phyloP scores from a whole-genome alignment of 352 stramenopile species.

The Peronosclerospora sorghi region DNA sequence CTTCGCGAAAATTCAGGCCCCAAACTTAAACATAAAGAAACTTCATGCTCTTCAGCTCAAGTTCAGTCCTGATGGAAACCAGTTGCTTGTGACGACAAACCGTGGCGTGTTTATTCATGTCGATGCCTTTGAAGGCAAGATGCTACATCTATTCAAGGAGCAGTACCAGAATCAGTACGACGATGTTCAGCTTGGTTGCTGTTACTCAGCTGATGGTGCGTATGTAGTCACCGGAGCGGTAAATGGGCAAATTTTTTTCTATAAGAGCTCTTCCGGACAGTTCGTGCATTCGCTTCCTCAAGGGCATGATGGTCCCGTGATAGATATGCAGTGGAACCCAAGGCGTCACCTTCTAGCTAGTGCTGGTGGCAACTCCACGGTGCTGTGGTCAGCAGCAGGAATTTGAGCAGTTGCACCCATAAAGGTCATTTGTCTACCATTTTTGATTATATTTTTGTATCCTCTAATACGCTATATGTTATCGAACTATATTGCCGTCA shows the following conservation, averaged over 20 bases:
- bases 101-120: conserved; percentile 71
- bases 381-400: conserved; percentile 51
- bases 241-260: conserved; percentile 66
- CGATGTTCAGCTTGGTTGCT: conserved; percentile 41
- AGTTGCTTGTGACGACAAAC: conserved; percentile 76
- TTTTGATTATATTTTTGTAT: no score
- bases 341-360: conserved; percentile 72
- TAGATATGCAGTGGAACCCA: conserved; percentile 74
- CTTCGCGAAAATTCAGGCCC: conserved; percentile 37
- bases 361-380: conserved; percentile 58
- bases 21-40: conserved; percentile 41
- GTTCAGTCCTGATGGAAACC: conserved; percentile 80
- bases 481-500: no score
- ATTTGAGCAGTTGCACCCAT: conserved; percentile 12
- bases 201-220: conserved; percentile 64
- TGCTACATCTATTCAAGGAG: conserved; percentile 62
- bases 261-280: conserved; percentile 47
- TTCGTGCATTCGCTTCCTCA: conserved; percentile 39
- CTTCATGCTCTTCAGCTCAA: conserved; percentile 70
- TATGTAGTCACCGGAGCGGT: conserved; percentile 64
- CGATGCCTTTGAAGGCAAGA: conserved; percentile 74
- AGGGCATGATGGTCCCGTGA: conserved; percentile 50
- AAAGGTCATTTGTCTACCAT: no score
- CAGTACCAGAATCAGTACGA: conserved; percentile 25
- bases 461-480: no score